These are phyloP conservation scores for Malbranchea zuffiana DNA, from an alignment of 2,329 filamentous ascomycete species.

Conservation along the genomic window DNA sequence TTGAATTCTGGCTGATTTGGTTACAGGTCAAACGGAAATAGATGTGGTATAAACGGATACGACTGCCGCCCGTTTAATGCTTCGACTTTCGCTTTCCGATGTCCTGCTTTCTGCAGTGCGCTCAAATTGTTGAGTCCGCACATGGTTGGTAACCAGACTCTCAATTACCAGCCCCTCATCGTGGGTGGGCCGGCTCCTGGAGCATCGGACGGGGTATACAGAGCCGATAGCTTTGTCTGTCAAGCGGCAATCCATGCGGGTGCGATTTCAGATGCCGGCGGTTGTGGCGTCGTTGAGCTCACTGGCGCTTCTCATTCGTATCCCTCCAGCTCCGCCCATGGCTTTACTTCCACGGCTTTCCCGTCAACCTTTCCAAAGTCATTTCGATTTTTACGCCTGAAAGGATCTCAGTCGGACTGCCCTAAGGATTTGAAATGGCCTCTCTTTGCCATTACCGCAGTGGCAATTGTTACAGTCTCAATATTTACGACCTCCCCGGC, in stretches of 20 bases:
- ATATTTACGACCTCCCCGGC: slow-evolving; percentile 69
- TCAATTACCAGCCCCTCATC: slow-evolving; percentile 43
- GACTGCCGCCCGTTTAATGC: slow-evolving; percentile 46
- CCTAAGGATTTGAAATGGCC: slow-evolving; percentile 75
- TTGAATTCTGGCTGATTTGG: background rate
- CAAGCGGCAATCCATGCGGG: slow-evolving; percentile 75
- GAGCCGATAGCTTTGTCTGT: slow-evolving; percentile 82
- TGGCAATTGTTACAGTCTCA: slow-evolving; percentile 66
- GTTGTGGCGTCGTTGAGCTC: slow-evolving; percentile 69
- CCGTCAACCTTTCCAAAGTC: slow-evolving; percentile 82
- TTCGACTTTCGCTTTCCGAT: slow-evolving; percentile 44
- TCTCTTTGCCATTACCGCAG: slow-evolving; percentile 66
- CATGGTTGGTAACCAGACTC: slow-evolving; percentile 41
- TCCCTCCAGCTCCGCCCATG: slow-evolving; percentile 54
- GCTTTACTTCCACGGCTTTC: slow-evolving; percentile 67
- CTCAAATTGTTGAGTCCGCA: slow-evolving; percentile 40
- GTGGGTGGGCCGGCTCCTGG: slow-evolving; percentile 39
- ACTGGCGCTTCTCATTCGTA: slow-evolving; percentile 58
- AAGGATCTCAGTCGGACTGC: slow-evolving; percentile 44
- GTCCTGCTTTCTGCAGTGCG: slow-evolving; percentile 44
- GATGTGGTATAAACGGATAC: slow-evolving; percentile 45
- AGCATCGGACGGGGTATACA: slow-evolving; percentile 52
- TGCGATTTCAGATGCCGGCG: slow-evolving; percentile 61
- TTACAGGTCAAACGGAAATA: slow-evolving; percentile 32
- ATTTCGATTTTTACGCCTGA: slow-evolving; percentile 61